These are phyloP conservation scores for Saposhnikovia divaricata DNA, from an alignment of 129 eudicot genomes.

Conservation along the genomic window DNA sequence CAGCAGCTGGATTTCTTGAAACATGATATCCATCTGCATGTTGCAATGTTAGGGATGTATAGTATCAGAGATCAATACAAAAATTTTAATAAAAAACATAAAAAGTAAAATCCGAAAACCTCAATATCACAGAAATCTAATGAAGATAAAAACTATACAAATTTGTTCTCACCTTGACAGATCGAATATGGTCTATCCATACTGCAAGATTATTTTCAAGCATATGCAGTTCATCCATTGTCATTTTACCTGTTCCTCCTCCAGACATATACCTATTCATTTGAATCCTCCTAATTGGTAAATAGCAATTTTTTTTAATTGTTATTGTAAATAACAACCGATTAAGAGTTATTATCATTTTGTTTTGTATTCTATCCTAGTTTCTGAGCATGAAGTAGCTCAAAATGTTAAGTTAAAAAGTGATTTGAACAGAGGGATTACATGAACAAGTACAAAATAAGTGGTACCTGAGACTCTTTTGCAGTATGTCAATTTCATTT, in stretches of 20 bases:
- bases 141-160: neutral
- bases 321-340: neutral
- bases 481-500: constrained; percentile 3
- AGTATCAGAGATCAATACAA: neutral
- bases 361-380: neutral
- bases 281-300: neutral
- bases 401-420: neutral
- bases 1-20: constrained; percentile 80
- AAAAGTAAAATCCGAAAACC: neutral
- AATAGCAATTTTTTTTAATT: neutral
- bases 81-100: neutral
- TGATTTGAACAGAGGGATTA: neutral
- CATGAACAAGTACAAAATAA: neutral
- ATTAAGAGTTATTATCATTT: neutral
- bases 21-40: constrained; percentile 82
- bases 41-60: neutral
- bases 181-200: constrained; percentile 77
- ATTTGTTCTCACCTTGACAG: constrained; percentile 52
- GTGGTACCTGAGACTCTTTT: constrained; percentile 5
- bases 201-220: constrained; percentile 79
- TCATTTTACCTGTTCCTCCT: constrained; percentile 75
- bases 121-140: neutral
- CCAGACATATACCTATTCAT: constrained; percentile 50
- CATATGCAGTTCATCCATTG: constrained; percentile 56
- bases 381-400: neutral